Conservation (phyloP, 2,329 filamentous ascomycete species). For the Aspergillus tanneri region DNA sequence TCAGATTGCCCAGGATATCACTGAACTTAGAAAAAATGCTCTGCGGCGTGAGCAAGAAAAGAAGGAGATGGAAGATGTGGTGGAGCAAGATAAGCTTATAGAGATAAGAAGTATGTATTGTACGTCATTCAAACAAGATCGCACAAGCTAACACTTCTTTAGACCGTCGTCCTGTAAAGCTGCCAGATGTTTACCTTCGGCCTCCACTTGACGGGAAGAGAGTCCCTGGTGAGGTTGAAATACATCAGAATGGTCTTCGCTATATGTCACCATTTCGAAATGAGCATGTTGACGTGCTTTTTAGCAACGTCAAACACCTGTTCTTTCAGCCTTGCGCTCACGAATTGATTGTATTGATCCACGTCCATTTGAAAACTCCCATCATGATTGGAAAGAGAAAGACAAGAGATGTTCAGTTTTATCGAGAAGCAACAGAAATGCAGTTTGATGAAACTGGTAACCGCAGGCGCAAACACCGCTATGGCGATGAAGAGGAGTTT, state of each 20-base stretch:
- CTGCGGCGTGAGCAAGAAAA: constrained; percentile 95
- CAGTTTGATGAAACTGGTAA: constrained; percentile 99
- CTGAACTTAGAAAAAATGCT: constrained; percentile 90
- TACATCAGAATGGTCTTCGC: constrained; percentile 97
- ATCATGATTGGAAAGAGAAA: constrained; percentile 99
- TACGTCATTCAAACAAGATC: background rate
- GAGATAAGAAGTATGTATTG: constrained; percentile 78
- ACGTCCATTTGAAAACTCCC: constrained; percentile 95
- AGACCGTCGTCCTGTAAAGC: constrained; percentile 84
- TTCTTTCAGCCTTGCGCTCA: constrained; percentile 98
- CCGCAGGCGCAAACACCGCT: constrained; percentile 93
- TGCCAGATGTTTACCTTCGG: constrained; percentile 93
- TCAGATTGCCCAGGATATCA: constrained; percentile 88
- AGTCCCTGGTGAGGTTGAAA: constrained; percentile 91
- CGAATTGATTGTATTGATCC: constrained; percentile 95
- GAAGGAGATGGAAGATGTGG: constrained; percentile 99
- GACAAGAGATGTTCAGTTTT: constrained; percentile 98
- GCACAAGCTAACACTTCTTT: constrained; percentile 42
- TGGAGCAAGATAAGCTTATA: constrained; percentile 95
- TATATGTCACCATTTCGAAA: constrained; percentile 80
- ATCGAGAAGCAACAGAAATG: constrained; percentile 95
- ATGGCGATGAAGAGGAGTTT: constrained; percentile 97
- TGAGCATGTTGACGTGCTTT: constrained; percentile 88
- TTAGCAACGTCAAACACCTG: constrained; percentile 96
- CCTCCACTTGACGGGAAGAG: constrained; percentile 96